Evolutionary conservation across 306 rosid genomes (phyloP).

Genomic region (Psophocarpus tetragonolobus): DNA sequence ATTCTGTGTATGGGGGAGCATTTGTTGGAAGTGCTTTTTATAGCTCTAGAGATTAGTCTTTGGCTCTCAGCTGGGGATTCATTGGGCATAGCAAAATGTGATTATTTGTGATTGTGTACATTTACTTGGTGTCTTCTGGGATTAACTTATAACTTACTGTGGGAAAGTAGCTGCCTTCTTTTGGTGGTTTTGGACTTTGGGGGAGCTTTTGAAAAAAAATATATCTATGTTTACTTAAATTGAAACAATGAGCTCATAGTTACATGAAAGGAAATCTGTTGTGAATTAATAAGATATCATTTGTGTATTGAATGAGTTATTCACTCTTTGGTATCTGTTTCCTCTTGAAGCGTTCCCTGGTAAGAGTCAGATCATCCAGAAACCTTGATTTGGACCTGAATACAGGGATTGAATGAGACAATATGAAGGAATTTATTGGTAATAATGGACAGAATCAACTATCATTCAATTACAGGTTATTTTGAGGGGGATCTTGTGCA

Average conservation of each 20-base stretch:
- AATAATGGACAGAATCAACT: constrained; percentile 30
- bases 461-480: constrained; percentile 31
- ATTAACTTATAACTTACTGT: background rate
- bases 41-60: background rate
- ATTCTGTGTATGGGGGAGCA: no score
- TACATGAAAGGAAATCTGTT: background rate
- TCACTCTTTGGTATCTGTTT: constrained; percentile 21
- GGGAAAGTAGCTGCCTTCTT: background rate
- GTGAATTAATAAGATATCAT: background rate
- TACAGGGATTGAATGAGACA: constrained; percentile 27
- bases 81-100: background rate
- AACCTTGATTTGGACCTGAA: constrained; percentile 37
- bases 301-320: background rate
- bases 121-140: background rate
- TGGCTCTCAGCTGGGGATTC: background rate
- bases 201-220: background rate
- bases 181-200: background rate
- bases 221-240: background rate
- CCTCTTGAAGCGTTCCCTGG: constrained; percentile 27
- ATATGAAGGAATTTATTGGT: constrained; percentile 31
- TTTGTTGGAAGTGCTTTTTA: background rate
- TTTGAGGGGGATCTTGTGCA: constrained; percentile 25
- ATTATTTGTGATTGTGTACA: background rate
- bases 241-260: background rate
- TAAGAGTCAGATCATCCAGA: constrained; percentile 17